These are phyloP conservation scores for Macrocybe gigantea DNA, from an alignment of 768 basidiomycete genomes.

Conservation along the genomic window DNA sequence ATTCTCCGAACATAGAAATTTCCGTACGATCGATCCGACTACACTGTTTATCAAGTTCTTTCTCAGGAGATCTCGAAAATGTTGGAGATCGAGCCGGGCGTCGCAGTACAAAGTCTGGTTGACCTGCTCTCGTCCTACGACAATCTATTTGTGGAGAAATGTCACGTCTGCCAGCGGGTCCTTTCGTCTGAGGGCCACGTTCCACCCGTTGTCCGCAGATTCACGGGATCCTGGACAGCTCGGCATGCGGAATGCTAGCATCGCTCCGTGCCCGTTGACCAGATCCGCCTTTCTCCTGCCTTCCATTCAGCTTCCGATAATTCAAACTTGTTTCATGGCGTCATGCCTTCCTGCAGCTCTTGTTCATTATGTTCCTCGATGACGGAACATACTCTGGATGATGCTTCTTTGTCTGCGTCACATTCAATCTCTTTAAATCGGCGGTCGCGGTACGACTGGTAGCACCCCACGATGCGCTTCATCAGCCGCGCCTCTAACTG, in stretches of 20 bases:
- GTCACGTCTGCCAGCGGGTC: conserved; percentile 57
- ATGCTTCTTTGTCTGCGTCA: too few relatives aligned
- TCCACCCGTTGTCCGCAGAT: conserved; percentile 63
- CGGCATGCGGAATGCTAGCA: conserved; percentile 36
- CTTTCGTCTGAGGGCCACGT: conserved; percentile 66
- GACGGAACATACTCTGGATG: too few relatives aligned
- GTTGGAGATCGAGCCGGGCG: conserved; percentile 46
- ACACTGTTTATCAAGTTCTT: conserved; percentile 54
- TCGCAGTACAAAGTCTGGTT: conserved; percentile 48
- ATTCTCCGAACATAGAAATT: conserved; percentile 40
- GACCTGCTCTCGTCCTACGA: conserved; percentile 50
- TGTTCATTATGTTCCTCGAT: too few relatives aligned
- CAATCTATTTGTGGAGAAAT: conserved; percentile 56
- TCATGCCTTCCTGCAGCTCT: too few relatives aligned
- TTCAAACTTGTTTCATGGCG: too few relatives aligned
- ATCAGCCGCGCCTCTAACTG: too few relatives aligned
- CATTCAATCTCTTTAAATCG: too few relatives aligned
- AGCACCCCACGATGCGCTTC: too few relatives aligned
- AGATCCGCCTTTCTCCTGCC: too few relatives aligned
- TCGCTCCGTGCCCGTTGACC: too few relatives aligned
- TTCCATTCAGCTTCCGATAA: too few relatives aligned
- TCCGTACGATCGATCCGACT: conserved; percentile 67
- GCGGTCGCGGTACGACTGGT: too few relatives aligned
- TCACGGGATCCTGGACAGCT: conserved; percentile 42
- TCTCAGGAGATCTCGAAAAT: conserved; percentile 63